Evolutionary conservation across 495 filamentous ascomycete genomes (phyloP).

Genomic region (Tuber borchii): DNA sequence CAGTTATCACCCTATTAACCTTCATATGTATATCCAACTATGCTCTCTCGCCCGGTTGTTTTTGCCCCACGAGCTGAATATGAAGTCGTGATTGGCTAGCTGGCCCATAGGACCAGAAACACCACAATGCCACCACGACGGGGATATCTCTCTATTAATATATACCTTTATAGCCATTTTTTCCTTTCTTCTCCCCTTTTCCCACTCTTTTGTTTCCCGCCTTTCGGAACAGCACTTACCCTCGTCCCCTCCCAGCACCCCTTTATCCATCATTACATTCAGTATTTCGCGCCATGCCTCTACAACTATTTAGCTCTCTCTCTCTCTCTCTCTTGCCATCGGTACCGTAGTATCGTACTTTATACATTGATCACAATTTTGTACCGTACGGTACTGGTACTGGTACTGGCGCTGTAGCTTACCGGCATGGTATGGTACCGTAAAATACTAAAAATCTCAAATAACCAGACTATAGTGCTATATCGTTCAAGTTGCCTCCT

Average conservation of each 20-base stretch:
- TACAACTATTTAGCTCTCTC: too few species aligned
- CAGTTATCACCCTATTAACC: background rate
- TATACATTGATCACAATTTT: too few species aligned
- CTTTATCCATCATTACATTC: background rate
- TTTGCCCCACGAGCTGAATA: background rate
- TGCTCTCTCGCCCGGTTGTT: background rate
- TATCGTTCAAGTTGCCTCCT: too few species aligned
- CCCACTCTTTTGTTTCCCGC: background rate
- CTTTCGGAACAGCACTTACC: background rate
- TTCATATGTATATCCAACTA: background rate
- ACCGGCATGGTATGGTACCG: too few species aligned
- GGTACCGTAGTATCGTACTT: too few species aligned
- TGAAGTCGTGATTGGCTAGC: background rate
- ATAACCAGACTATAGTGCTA: too few species aligned
- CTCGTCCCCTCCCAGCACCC: background rate
- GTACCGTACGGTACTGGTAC: too few species aligned
- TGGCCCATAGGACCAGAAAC: background rate
- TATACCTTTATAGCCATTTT: background rate
- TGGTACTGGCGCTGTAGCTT: too few species aligned
- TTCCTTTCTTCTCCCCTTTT: background rate
- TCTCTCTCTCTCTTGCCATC: too few species aligned
- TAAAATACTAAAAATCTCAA: too few species aligned
- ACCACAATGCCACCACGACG: background rate
- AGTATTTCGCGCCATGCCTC: too few species aligned
- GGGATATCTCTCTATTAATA: background rate